Percentiles rank a stretch among this genome's conserved stretches.
phyloP scores from a whole-genome alignment of 768 basidiomycete species.

The Russula lepida region DNA sequence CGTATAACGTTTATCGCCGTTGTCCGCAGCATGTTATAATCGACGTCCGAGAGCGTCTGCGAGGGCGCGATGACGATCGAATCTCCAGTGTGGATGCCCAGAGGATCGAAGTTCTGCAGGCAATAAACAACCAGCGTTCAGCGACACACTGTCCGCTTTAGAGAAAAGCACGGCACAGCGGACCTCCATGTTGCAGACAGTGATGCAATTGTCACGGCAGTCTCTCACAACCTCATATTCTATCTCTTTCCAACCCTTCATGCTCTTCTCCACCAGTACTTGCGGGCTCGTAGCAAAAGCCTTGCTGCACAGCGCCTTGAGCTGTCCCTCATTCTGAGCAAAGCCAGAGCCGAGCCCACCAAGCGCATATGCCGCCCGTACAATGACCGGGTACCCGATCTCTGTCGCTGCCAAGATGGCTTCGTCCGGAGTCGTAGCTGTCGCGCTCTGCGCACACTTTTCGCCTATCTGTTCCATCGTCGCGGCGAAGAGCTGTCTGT shows the following conservation, averaged over 20 bases:
- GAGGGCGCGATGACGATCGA: constrained; percentile 98
- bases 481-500: constrained; percentile 85
- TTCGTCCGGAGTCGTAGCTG: constrained; percentile 81
- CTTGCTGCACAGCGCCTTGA: constrained; percentile 81
- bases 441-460: constrained; percentile 83
- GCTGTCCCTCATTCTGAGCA: constrained; percentile 87
- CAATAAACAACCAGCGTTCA: background rate
- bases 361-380: constrained; percentile 93
- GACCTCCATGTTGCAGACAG: constrained; percentile 99
- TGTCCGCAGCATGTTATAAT: constrained; percentile 98
- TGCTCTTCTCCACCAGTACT: constrained; percentile 97
- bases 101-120: constrained; percentile 90
- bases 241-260: constrained; percentile 99
- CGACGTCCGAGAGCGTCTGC: constrained; percentile 96
- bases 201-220: constrained; percentile 97
- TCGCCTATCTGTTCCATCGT: constrained; percentile 96
- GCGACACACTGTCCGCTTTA: background rate
- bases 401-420: constrained; percentile 70
- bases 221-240: constrained; percentile 99
- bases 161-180: constrained; percentile 24
- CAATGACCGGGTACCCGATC: constrained; percentile 94
- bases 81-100: constrained; percentile 97
- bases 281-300: constrained; percentile 98
- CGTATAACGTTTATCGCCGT: constrained; percentile 98
- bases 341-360: constrained; percentile 96